These are phyloP conservation scores for Talaromyces amestolkiae DNA, from an alignment of 2,329 filamentous ascomycete genomes.

Conservation along the genomic window DNA sequence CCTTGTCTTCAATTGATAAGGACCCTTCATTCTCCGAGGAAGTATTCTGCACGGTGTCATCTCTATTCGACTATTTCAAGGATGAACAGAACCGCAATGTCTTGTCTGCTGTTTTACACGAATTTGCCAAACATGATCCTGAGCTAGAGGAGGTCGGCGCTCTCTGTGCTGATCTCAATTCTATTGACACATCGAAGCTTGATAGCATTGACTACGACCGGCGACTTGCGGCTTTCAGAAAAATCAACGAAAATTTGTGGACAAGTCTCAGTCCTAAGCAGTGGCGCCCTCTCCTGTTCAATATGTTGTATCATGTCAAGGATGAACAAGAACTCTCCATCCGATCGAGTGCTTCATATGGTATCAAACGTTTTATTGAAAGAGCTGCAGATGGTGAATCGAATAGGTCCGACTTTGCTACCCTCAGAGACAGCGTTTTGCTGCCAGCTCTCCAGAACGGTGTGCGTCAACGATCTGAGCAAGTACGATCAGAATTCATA, in stretches of 20 bases:
- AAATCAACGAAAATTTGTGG: conserved; percentile 64
- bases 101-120: conserved; percentile 68
- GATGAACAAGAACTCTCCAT: conserved; percentile 87
- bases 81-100: conserved; percentile 73
- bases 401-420: conserved; percentile 50
- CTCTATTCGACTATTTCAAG: conserved; percentile 86
- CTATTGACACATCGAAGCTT: conserved; percentile 67
- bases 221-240: conserved; percentile 72
- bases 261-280: conserved; percentile 63
- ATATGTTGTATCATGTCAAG: conserved; percentile 81
- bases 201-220: conserved; percentile 87
- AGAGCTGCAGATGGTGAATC: conserved; percentile 51
- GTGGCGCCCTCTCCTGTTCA: conserved; percentile 86
- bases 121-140: conserved; percentile 65
- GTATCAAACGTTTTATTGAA: conserved; percentile 74
- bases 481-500: conserved; percentile 79
- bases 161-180: conserved; percentile 77
- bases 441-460: conserved; percentile 75
- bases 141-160: conserved; percentile 62
- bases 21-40: conserved; percentile 59
- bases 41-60: conserved; percentile 72
- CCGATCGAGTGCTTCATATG: conserved; percentile 76
- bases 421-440: conserved; percentile 63
- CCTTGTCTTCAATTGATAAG: conserved; percentile 58
- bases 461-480: conserved; percentile 73